Percentiles rank a stretch among this genome's conserved stretches.
Conservation (phyloP, 1,284 basidiomycete species). For the Sphagnurus paluster region DNA sequence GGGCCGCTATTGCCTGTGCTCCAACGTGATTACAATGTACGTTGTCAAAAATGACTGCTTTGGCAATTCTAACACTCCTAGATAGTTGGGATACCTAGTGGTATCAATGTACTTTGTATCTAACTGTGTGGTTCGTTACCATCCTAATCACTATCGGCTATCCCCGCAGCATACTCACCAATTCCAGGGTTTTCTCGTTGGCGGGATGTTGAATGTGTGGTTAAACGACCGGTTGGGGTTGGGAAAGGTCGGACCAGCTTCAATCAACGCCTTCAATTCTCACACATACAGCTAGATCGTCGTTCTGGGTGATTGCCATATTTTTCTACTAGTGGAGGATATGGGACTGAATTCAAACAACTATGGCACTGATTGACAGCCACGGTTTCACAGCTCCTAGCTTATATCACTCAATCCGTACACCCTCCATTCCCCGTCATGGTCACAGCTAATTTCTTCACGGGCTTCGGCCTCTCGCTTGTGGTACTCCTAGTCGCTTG, state of each 20-base stretch:
- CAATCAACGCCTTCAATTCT: background rate
- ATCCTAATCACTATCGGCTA: background rate
- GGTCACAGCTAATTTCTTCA: slow-evolving; percentile 46
- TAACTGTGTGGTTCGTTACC: slow-evolving; percentile 45
- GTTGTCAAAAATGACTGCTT: too few species aligned
- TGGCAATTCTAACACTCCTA: too few species aligned
- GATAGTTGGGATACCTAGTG: slow-evolving; percentile 40
- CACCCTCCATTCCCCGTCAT: slow-evolving; percentile 57
- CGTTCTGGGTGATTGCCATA: slow-evolving; percentile 17
- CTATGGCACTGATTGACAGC: slow-evolving; percentile 10
- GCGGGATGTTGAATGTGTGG: slow-evolving; percentile 48
- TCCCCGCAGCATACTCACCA: background rate
- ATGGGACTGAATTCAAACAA: background rate
- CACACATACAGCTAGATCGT: slow-evolving; percentile 16
- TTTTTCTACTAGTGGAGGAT: background rate
- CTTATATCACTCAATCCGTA: slow-evolving; percentile 36
- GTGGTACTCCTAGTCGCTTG: slow-evolving; percentile 28
- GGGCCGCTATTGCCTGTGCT: slow-evolving; percentile 61
- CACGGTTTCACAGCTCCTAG: slow-evolving; percentile 17
- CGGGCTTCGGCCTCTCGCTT: slow-evolving; percentile 53
- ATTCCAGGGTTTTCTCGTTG: slow-evolving; percentile 19
- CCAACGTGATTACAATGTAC: slow-evolving; percentile 50
- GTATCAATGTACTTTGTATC: slow-evolving; percentile 60
- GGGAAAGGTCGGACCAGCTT: slow-evolving; percentile 42
- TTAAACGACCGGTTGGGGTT: slow-evolving; percentile 55